Conservation (phyloP, 805 yeast species). For the Huiozyma sinensis region DNA sequence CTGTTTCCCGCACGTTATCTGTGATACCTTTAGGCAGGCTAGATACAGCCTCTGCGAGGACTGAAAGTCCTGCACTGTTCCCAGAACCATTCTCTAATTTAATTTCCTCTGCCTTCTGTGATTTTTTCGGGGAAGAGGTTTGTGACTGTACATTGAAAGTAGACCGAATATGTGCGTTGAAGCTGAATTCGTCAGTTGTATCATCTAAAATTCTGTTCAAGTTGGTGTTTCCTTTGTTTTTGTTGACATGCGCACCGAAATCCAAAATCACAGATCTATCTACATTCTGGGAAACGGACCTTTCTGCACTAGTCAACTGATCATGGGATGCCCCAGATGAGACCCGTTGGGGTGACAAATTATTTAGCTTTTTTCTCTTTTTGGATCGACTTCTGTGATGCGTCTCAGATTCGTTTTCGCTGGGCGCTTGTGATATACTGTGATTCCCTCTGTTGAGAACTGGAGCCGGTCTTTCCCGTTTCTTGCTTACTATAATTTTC, state of each 20-base stretch:
- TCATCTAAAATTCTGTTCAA: slow-evolving; percentile 24
- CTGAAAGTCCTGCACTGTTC: neutral
- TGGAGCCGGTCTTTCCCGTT: no score
- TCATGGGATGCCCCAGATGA: neutral
- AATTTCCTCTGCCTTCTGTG: neutral
- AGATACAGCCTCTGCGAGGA: no score
- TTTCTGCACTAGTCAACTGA: neutral
- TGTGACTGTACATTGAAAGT: slow-evolving; percentile 18
- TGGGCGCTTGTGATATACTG: no score
- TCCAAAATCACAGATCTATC: slow-evolving; percentile 13
- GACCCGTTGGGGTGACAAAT: slow-evolving; percentile 4
- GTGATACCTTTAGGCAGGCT: no score
- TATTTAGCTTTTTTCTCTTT: slow-evolving; percentile 10
- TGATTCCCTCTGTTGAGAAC: no score
- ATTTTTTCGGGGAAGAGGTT: neutral
- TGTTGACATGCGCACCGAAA: slow-evolving; percentile 16
- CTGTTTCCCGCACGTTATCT: neutral
- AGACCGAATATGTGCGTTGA: slow-evolving; percentile 22
- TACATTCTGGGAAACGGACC: neutral
- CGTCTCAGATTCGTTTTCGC: no score
- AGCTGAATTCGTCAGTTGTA: slow-evolving; percentile 24
- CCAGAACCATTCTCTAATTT: neutral
- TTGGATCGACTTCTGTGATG: neutral
- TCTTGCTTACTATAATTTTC: no score
- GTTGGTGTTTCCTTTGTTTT: slow-evolving; percentile 11